A percentile compares a stretch with the other conserved stretches of the same genome.
Evolutionary conservation across 257 asterid genomes (phyloP).

Genomic region (Nicotiana tomentosiformis): DNA sequence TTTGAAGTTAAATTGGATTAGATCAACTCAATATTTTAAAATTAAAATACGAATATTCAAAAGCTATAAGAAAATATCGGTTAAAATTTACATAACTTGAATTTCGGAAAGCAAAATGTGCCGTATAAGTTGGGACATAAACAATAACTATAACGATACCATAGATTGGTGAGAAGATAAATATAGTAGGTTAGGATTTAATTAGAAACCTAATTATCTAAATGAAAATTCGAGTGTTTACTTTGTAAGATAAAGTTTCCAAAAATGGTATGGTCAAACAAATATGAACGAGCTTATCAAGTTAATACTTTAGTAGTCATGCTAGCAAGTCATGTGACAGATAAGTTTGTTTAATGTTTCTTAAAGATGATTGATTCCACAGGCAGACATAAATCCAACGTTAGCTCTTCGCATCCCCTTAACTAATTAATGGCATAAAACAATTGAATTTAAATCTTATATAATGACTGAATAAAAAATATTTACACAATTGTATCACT

Average conservation of each 20-base stretch:
- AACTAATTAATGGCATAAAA: background rate
- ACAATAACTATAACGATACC: no score
- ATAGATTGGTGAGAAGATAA: no score
- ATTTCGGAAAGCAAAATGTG: no score
- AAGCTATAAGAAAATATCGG: no score
- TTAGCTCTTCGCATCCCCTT: background rate
- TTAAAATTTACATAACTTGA: no score
- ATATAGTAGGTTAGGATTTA: no score
- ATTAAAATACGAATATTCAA: no score
- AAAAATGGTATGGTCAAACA: background rate
- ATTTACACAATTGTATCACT: background rate
- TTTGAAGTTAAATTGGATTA: no score
- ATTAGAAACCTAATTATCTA: no score
- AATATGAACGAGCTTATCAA: background rate
- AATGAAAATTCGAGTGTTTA: background rate
- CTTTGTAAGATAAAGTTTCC: background rate
- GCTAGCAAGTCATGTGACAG: slow-evolving; percentile 7
- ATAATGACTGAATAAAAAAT: background rate
- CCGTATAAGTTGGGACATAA: no score
- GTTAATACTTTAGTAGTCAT: background rate
- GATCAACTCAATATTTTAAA: no score
- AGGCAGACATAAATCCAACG: background rate
- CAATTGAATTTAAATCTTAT: background rate
- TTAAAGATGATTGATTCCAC: background rate
- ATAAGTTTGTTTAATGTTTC: background rate